These are phyloP conservation scores for Kodamaea kaohsiungensis DNA, from an alignment of 805 yeast genomes.

Conservation along the genomic window DNA sequence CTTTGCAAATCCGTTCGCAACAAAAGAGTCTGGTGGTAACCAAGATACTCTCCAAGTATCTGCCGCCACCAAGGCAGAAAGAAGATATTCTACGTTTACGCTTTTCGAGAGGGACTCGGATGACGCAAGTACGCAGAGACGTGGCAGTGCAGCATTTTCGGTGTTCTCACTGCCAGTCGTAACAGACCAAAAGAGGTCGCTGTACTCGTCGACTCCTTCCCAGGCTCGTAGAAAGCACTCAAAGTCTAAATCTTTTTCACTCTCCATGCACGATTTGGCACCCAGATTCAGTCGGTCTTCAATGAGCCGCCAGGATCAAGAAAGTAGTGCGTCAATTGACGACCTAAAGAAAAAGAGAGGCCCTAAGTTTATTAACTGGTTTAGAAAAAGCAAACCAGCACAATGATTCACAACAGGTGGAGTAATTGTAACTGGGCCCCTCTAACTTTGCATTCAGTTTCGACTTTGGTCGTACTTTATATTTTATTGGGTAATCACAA, in stretches of 20 bases:
- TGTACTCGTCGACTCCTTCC: background rate
- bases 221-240: constrained; percentile 14
- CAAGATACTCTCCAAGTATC: background rate
- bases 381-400: constrained; percentile 17
- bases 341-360: constrained; percentile 18
- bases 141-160: constrained; percentile 13
- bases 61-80: background rate
- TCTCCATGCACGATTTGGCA: constrained; percentile 19
- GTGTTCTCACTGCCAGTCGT: constrained; percentile 10
- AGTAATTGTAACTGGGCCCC: background rate
- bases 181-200: constrained; percentile 2
- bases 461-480: background rate
- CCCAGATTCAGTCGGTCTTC: constrained; percentile 17
- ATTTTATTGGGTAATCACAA: background rate
- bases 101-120: constrained; percentile 3
- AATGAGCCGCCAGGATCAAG: background rate
- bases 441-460: background rate
- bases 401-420: background rate
- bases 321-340: background rate
- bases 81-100: constrained; percentile 5
- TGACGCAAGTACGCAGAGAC: constrained; percentile 2
- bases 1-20: background rate
- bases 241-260: constrained; percentile 24
- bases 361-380: constrained; percentile 26
- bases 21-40: background rate